Evolutionary conservation across 148 eudicot species (phyloP).

Genomic region (Gaultheria prostrata): DNA sequence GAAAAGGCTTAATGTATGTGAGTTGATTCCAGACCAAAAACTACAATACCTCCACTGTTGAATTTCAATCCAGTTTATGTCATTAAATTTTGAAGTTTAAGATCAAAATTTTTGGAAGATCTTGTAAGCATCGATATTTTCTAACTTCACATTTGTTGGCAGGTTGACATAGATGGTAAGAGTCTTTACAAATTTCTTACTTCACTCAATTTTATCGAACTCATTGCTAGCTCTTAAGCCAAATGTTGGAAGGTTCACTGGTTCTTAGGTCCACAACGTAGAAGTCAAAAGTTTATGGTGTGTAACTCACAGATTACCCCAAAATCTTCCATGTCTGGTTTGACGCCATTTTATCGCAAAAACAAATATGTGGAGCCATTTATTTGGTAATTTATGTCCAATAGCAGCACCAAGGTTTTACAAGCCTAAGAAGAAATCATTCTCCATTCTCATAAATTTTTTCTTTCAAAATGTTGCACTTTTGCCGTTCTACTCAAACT

Average conservation of each 20-base stretch:
- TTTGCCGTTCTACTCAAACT: too few species aligned
- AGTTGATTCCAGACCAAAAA: neutral
- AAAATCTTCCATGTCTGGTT: neutral
- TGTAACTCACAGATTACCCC: neutral
- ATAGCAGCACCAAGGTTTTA: neutral
- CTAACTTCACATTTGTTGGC: neutral
- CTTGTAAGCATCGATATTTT: neutral
- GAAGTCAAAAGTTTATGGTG: neutral
- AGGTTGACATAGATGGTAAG: neutral
- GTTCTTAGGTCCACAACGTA: neutral
- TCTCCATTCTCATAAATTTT: neutral
- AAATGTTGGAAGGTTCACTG: neutral
- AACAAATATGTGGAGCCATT: neutral
- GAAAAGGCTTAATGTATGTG: neutral
- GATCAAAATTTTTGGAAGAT: neutral
- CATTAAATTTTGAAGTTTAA: neutral
- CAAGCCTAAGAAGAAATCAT: neutral
- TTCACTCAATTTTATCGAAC: neutral
- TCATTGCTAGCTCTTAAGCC: conserved; percentile 5
- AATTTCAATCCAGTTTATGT: neutral
- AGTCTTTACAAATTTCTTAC: neutral
- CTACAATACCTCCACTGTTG: neutral
- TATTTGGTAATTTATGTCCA: conserved; percentile 4
- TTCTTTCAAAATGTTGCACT: too few species aligned
- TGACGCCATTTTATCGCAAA: neutral